Base-by-base conservation (phyloP, 2,329 filamentous ascomycete species). In the Sodiomyces alkalinus region DNA sequence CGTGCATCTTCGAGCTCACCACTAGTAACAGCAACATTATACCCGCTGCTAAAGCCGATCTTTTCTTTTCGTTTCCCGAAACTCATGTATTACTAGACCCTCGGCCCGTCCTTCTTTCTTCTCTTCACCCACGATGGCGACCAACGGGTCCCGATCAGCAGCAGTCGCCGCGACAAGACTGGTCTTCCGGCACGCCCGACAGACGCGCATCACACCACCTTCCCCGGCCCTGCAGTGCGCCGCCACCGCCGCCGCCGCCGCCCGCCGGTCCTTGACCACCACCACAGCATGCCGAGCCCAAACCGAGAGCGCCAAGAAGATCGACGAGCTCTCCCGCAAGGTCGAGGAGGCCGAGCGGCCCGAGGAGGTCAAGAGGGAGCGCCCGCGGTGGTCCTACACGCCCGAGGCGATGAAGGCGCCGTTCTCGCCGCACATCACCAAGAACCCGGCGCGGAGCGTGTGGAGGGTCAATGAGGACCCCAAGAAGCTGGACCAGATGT, bases 381-480 rank as follows among this genome's bases (percentile, higher is more conserved):
- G 35, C 39, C 76, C 77, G 28, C 63, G 78, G 57, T 85, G 79
- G 79, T 62, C 68, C 8, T 64, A 74, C 43, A 85, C 79, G 6
- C 79, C 79, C 7, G 56, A 66, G 37, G 59, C 56, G 32, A 78
- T 81, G 63, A 80, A 75, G 54, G 75, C 75, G 4, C 70, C 74
- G 1, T 68, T 81, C 58, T 74, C 55, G 40, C 67, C 63, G 48
- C 72, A 58, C 55, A 64, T 56, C 39, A 63, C 58, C 46, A 72
- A 56, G 53, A 58, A 62, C 44, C 68, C 58, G 29, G 49, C 42
- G 35, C 63, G 55, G 41, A 65, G 62, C 38, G 44, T 50, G 45
- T 87, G 71, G 68, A 48, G 48, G 41, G 74, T 85, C 51, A 96
- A 96, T 54, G 64, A 69, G 13, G 73, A 86, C 45, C 80, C 81